A percentile compares a stretch with the other conserved stretches of the same genome.
Conservation (phyloP, 1,139 yeast genomes). For the Torulaspora globosa region DNA sequence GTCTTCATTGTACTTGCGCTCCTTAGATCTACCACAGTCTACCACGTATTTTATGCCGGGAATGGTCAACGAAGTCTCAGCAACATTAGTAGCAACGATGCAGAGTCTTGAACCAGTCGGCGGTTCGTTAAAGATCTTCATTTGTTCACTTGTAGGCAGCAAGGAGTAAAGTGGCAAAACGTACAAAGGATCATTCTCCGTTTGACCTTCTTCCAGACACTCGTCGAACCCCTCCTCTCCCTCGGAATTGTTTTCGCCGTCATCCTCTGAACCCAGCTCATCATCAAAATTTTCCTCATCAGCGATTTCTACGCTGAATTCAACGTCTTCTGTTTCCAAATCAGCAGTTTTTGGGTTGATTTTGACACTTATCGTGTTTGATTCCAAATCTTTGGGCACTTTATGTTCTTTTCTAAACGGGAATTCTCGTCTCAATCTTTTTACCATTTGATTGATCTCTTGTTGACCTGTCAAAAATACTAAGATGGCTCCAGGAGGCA, state of each 20-base stretch:
- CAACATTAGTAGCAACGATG: slow-evolving; percentile 95
- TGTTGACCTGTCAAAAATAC: slow-evolving; percentile 92
- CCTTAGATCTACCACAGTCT: slow-evolving; percentile 92
- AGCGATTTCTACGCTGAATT: slow-evolving; percentile 57
- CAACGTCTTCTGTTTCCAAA: slow-evolving; percentile 84
- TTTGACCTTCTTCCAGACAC: slow-evolving; percentile 66
- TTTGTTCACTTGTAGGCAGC: slow-evolving; percentile 87
- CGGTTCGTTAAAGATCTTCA: slow-evolving; percentile 84
- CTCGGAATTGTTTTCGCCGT: slow-evolving; percentile 40
- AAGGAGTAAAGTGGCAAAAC: slow-evolving; percentile 90
- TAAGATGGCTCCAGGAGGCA: slow-evolving; percentile 94
- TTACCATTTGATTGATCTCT: slow-evolving; percentile 77
- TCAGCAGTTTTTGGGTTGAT: slow-evolving; percentile 59
- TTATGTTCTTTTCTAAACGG: slow-evolving; percentile 46
- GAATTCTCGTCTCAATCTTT: slow-evolving; percentile 61
- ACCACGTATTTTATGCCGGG: slow-evolving; percentile 95
- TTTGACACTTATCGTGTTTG: slow-evolving; percentile 42
- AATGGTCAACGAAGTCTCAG: slow-evolving; percentile 94
- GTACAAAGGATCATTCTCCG: slow-evolving; percentile 74
- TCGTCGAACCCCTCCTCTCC: slow-evolving; percentile 95
- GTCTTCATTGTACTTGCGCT: slow-evolving; percentile 72
- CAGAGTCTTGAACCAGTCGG: slow-evolving; percentile 84
- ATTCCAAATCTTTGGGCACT: slow-evolving; percentile 38
- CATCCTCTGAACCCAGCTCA: slow-evolving; percentile 26
- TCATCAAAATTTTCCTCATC: slow-evolving; percentile 35